These are phyloP conservation scores for Ajuga chamaepitys DNA, from an alignment of 257 asterid genomes.

Conservation along the genomic window DNA sequence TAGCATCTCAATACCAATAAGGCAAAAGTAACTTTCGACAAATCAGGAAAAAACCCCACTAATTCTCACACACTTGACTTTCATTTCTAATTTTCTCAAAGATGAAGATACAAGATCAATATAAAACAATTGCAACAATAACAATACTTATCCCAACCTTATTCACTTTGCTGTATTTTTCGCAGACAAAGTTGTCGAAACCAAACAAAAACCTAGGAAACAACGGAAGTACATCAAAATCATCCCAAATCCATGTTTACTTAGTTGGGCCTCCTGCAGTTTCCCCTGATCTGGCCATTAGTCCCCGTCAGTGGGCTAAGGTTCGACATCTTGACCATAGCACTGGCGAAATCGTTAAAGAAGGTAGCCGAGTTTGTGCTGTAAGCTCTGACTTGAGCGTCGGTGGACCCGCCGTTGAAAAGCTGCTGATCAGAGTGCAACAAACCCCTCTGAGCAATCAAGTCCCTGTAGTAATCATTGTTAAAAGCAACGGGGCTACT, in stretches of 20 bases:
- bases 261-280: conserved; percentile 51
- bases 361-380: conserved; percentile 38
- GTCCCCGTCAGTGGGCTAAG: conserved; percentile 61
- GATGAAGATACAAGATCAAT: neutral
- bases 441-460: conserved; percentile 36
- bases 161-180: neutral
- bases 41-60: no score
- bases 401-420: conserved; percentile 55
- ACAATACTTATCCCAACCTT: neutral
- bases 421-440: conserved; percentile 65
- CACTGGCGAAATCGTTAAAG: conserved; percentile 47
- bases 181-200: neutral
- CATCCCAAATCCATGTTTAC: neutral
- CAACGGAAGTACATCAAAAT: neutral
- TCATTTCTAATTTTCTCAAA: neutral
- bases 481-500: conserved; percentile 32
- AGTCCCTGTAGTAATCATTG: conserved; percentile 40
- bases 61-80: neutral
- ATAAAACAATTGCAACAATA: neutral
- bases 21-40: no score
- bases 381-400: conserved; percentile 49
- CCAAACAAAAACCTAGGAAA: no score
- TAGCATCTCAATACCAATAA: no score
- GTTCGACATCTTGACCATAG: conserved; percentile 71
- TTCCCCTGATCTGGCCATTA: conserved; percentile 55